A percentile compares a stretch with the other conserved stretches of the same genome.
phyloP scores from a whole-genome alignment of 2,329 filamentous ascomycete species.

The Trichoderma sp. region DNA sequence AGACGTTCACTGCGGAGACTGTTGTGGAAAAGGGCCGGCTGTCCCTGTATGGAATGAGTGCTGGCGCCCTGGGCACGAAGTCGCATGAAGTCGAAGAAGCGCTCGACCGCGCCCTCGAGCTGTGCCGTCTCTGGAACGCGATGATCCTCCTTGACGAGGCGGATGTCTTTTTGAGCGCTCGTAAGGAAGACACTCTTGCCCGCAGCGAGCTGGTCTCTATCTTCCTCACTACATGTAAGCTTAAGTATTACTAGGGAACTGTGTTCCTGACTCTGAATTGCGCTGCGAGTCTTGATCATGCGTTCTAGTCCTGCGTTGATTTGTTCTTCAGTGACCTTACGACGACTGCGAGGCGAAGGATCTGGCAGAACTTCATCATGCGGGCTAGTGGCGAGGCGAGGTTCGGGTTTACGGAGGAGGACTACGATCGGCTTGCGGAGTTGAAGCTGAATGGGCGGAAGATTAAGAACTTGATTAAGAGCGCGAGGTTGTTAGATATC shows the following conservation, averaged over 20 bases:
- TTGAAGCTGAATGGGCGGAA: neutral
- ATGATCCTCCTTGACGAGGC: slow-evolving; percentile 50
- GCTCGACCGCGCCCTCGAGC: slow-evolving; percentile 36
- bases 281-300: slow-evolving; percentile 1
- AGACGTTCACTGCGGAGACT: slow-evolving; percentile 48
- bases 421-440: neutral
- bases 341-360: neutral
- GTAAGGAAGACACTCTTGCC: slow-evolving; percentile 37
- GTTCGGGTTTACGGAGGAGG: neutral
- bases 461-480: slow-evolving; percentile 13
- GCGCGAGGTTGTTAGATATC: neutral
- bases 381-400: neutral
- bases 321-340: neutral
- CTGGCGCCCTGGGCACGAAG: slow-evolving; percentile 33
- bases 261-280: neutral
- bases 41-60: slow-evolving; percentile 1
- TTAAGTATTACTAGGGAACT: slow-evolving; percentile 45
- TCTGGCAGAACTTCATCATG: slow-evolving; percentile 6
- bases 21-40: slow-evolving; percentile 42
- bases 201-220: slow-evolving; percentile 47
- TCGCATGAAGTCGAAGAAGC: slow-evolving; percentile 40
- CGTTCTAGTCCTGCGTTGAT: slow-evolving; percentile 1
- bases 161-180: slow-evolving; percentile 46
- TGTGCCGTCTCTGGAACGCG: slow-evolving; percentile 52
- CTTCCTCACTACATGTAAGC: slow-evolving; percentile 39